Percentiles rank a stretch among this genome's conserved stretches.
Evolutionary conservation across 2,329 filamentous ascomycete genomes (phyloP).

Genomic region (Fusarium torreyae): DNA sequence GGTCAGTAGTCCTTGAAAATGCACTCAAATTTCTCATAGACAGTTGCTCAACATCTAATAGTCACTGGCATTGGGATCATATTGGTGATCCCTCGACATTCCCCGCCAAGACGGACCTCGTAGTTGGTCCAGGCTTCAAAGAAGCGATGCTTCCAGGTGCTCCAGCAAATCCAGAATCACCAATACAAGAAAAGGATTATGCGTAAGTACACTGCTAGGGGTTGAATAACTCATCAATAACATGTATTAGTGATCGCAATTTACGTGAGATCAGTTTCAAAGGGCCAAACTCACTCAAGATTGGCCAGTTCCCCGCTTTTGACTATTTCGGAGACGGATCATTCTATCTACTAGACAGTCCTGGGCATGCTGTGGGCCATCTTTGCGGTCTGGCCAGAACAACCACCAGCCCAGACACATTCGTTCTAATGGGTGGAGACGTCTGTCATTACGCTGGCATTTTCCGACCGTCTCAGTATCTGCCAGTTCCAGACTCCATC

Average conservation of each 20-base stretch:
- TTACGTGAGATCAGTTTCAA: slow-evolving; percentile 51
- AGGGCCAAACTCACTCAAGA: slow-evolving; percentile 44
- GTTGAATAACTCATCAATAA: neutral
- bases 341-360: slow-evolving; percentile 60
- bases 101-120: slow-evolving; percentile 60
- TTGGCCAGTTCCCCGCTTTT: slow-evolving; percentile 56
- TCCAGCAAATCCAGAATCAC: slow-evolving; percentile 56
- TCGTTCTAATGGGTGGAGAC: slow-evolving; percentile 61
- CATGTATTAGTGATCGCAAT: slow-evolving; percentile 39
- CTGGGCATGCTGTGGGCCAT: slow-evolving; percentile 60
- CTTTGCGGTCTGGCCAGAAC: slow-evolving; percentile 60
- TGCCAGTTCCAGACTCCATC: slow-evolving; percentile 53
- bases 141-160: slow-evolving; percentile 62
- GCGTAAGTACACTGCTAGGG: slow-evolving; percentile 23
- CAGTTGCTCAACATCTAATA: slow-evolving; percentile 6
- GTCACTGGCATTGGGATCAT: slow-evolving; percentile 68
- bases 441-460: slow-evolving; percentile 58
- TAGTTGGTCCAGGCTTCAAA: slow-evolving; percentile 69
- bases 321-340: slow-evolving; percentile 62
- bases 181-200: slow-evolving; percentile 56
- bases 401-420: slow-evolving; percentile 52
- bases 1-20: slow-evolving; percentile 11
- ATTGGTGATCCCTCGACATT: slow-evolving; percentile 66
- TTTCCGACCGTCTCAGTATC: slow-evolving; percentile 54
- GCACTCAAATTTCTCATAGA: no score